Evolutionary conservation across 2,329 filamentous ascomycete species (phyloP), one percentile per base, ranked within the genome.

Genomic region (Xylariaceae sp.): DNA sequence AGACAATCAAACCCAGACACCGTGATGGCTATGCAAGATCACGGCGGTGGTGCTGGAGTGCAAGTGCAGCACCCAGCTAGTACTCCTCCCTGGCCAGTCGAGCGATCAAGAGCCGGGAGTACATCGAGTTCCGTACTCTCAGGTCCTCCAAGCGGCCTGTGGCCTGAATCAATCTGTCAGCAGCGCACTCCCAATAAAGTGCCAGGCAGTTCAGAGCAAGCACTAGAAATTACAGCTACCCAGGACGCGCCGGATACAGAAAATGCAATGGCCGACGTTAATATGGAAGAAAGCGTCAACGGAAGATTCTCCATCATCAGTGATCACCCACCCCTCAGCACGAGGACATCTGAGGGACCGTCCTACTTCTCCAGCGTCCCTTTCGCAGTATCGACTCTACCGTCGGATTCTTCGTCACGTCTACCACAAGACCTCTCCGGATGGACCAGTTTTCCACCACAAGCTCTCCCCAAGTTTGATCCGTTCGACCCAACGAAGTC

Each of bases 361-460:
- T 29, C 6, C 26, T 29, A 29, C 42, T 43, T 48, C 29, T 32
- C 44, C 26, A 48, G 21, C 19, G 14, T 12, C 18, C 45, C 26
- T 40, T 44, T 41, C 20, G 5, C 19, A 42, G 44, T n/a, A 44
- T 10, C 18, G n/a, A 20, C 16, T n/a, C 7, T 43, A 10, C 20
- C 41, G 5, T 4, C 16, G 7, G n/a, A 10, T 20, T 10, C 19
- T 40, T 16, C 47, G 6, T 26, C 14, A 7, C 29, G 3, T 26
- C 26, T 40, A 20, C 5, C 14, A 3, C 5, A 6, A 12, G 19
- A 12, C 23, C 19, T 37, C 6, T n/a, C 18, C 5, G 40, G 45
- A 16, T 59, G 53, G 57, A n/a, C 21, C 16, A 16, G 20, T 23
- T 59, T 20, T 29, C 57, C 53, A 1, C 57, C 53, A 10, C 21